Percentiles rank a stretch among this genome's conserved stretches.
phyloP scores from a whole-genome alignment of 164 flowering plant species.

The Piper longum region DNA sequence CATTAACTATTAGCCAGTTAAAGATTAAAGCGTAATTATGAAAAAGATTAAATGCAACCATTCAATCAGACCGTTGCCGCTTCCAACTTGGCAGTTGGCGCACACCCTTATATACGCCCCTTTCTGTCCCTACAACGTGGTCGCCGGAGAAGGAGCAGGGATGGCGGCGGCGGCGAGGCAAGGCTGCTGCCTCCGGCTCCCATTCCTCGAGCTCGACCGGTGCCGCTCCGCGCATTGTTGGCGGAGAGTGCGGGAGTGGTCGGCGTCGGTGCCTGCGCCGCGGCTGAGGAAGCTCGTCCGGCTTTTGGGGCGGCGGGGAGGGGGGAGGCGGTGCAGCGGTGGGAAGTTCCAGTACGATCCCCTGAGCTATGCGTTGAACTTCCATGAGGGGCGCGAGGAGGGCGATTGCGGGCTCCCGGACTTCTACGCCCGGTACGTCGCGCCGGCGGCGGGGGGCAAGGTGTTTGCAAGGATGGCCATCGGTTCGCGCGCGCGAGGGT shows the following conservation, averaged over 20 bases:
- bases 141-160: background rate
- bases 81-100: too few species aligned
- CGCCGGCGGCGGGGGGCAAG: conserved; percentile 1
- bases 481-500: too few species aligned
- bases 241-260: conserved; percentile 53
- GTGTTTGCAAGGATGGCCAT: background rate
- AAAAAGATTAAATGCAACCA: too few species aligned
- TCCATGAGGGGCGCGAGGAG: conserved; percentile 32
- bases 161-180: conserved; percentile 1
- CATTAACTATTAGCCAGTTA: too few species aligned
- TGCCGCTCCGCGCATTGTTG: background rate
- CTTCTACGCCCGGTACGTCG: conserved; percentile 8
- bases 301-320: conserved; percentile 33
- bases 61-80: too few species aligned
- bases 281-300: conserved; percentile 80
- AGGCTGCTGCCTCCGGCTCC: conserved; percentile 4
- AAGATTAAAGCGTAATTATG: too few species aligned
- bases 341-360: conserved; percentile 65
- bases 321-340: background rate
- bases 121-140: too few species aligned
- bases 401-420: background rate
- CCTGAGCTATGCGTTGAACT: conserved; percentile 64
- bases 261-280: conserved; percentile 73
- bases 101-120: too few species aligned
- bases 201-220: background rate